Percentiles rank a stretch among this genome's conserved stretches.
These are phyloP conservation scores for Ormosia semicastrata DNA, from an alignment of 306 rosid species.

Conservation along the genomic window DNA sequence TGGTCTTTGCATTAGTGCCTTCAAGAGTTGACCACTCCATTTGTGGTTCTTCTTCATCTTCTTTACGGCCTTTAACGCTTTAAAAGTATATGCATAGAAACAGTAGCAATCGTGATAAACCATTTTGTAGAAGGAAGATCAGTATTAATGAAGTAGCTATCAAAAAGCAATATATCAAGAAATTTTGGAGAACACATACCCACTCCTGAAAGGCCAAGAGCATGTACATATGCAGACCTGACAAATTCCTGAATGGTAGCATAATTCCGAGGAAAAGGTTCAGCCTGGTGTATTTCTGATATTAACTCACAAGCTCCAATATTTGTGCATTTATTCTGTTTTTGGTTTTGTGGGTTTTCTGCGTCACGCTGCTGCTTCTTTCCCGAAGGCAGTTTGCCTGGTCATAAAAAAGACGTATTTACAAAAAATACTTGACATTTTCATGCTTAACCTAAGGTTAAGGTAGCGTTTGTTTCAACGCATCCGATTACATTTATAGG, in stretches of 20 bases:
- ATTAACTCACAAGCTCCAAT: background rate
- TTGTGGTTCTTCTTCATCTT: conserved; percentile 30
- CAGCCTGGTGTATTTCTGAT: background rate
- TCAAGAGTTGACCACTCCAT: conserved; percentile 54
- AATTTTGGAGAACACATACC: conserved; percentile 16
- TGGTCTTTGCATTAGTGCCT: conserved; percentile 24
- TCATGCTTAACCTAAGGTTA: too few relatives aligned
- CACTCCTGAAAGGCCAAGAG: conserved; percentile 24
- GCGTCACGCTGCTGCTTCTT: background rate
- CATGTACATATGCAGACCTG: conserved; percentile 17
- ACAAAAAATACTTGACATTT: too few relatives aligned
- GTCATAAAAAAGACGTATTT: background rate
- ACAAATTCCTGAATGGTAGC: conserved; percentile 24
- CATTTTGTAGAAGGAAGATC: background rate
- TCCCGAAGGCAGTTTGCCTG: background rate
- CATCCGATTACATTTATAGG: too few relatives aligned
- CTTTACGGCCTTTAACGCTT: conserved; percentile 26
- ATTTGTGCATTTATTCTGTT: background rate
- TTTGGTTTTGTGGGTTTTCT: background rate
- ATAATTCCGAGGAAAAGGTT: conserved; percentile 35
- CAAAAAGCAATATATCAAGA: background rate
- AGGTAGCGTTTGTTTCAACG: too few relatives aligned
- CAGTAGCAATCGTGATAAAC: background rate
- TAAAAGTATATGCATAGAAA: background rate
- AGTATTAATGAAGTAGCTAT: background rate